phyloP scores from a whole-genome alignment of 441 rosid species.

The Mallotus repandus region DNA sequence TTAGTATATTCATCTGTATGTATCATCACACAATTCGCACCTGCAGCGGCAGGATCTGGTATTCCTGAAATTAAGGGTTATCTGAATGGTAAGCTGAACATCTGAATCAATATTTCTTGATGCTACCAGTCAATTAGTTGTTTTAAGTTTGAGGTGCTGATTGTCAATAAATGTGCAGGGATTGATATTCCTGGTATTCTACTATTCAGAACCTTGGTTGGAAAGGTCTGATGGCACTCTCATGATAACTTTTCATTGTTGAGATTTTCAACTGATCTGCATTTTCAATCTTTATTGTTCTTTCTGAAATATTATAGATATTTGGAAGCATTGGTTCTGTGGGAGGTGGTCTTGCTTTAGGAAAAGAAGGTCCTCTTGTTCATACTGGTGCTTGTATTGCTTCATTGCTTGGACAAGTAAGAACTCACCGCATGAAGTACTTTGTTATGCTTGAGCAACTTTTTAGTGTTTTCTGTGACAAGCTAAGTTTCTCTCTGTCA shows the following conservation, averaged over 20 bases:
- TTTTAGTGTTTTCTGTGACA: slow-evolving; percentile 9
- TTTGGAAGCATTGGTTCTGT: slow-evolving; percentile 98
- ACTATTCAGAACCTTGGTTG: slow-evolving; percentile 93
- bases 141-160: slow-evolving; percentile 16
- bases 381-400: slow-evolving; percentile 99
- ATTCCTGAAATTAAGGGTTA: slow-evolving; percentile 98
- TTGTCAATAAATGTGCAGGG: slow-evolving; percentile 43
- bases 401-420: slow-evolving; percentile 94
- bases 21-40: slow-evolving; percentile 83
- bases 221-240: slow-evolving; percentile 61
- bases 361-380: slow-evolving; percentile 99
- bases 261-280: not conserved
- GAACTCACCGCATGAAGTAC: slow-evolving; percentile 17
- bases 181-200: slow-evolving; percentile 88
- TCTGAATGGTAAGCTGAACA: slow-evolving; percentile 63
- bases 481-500: slow-evolving; percentile 12
- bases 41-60: slow-evolving; percentile 99
- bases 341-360: slow-evolving; percentile 97
- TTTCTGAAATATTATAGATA: slow-evolving; percentile 56
- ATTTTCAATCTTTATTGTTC: slow-evolving; percentile 23
- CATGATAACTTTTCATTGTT: slow-evolving; percentile 11
- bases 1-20: slow-evolving; percentile 89
- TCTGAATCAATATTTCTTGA: slow-evolving; percentile 8
- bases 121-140: slow-evolving; percentile 8
- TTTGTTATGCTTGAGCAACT: not conserved